Evolutionary conservation across 352 stramenopile species (phyloP).

Genomic region (Globisporangium paddicum): DNA sequence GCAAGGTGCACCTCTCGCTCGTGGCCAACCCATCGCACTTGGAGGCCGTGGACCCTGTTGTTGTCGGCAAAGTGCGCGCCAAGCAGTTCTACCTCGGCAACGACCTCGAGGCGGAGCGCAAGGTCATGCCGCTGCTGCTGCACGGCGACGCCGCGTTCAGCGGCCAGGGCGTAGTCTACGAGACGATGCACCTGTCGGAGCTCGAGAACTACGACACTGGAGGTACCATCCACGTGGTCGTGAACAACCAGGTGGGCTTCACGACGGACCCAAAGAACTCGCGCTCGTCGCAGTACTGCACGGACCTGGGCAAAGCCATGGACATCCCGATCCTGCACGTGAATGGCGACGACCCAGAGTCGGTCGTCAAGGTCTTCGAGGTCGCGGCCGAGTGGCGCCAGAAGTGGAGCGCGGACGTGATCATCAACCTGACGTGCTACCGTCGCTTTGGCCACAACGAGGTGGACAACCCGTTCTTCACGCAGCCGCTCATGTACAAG

Average conservation of each 20-base stretch:
- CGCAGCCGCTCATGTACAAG: slow-evolving; percentile 98
- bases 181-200: slow-evolving; percentile 95
- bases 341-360: slow-evolving; percentile 96
- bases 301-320: slow-evolving; percentile 96
- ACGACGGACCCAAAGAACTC: slow-evolving; percentile 96
- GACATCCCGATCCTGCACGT: slow-evolving; percentile 89
- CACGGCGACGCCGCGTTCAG: slow-evolving; percentile 97
- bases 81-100: slow-evolving; percentile 97
- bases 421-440: slow-evolving; percentile 98
- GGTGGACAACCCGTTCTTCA: slow-evolving; percentile 98
- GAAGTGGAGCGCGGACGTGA: slow-evolving; percentile 88
- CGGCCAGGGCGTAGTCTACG: slow-evolving; percentile 95
- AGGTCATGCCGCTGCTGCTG: slow-evolving; percentile 93
- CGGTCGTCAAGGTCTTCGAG: slow-evolving; percentile 88
- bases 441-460: slow-evolving; percentile 98
- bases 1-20: slow-evolving; percentile 93
- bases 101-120: slow-evolving; percentile 76
- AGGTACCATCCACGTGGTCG: slow-evolving; percentile 97
- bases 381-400: slow-evolving; percentile 77
- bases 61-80: slow-evolving; percentile 92
- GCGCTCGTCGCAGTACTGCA: slow-evolving; percentile 94
- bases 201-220: slow-evolving; percentile 94
- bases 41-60: slow-evolving; percentile 96
- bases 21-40: slow-evolving; percentile 97
- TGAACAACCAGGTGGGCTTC: slow-evolving; percentile 98